Evolutionary conservation across 352 stramenopile genomes (phyloP), one percentile per base, ranked within the genome.

Genomic region (Phytophthora megakarya): DNA sequence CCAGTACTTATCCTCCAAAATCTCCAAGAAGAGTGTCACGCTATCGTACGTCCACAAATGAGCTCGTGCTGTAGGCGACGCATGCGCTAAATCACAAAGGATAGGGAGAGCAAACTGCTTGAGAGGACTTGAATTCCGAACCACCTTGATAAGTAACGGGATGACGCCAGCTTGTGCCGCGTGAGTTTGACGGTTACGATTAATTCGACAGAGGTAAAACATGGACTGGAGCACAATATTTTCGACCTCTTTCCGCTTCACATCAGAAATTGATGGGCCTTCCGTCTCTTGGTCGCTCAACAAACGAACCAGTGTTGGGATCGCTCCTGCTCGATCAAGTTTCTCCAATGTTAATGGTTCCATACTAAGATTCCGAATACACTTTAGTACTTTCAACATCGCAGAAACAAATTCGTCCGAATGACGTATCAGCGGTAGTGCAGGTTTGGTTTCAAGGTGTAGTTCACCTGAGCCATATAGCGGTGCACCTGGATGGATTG

Each of bases 181-280:
- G 47, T 92, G 82, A 3, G 86, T 96, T 38, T 97, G 92, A 0
- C 93, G 84, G n/a, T 86, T 93, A 7, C 88, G 74, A 60, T 97
- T 97, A 60, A 98, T 95, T 13, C 90, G 86, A 59, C 93, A 98
- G 13, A 98, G 69, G 59, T 98, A 98, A 52, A 95, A 98, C 78
- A 98, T 96, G 3, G 86, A 83, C 62, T 93, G 91, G 7, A 98
- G 75, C 33, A 97, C 83, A 51, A 97, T 87, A 43, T 96, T 96
- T 57, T 98, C 89, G 2, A 97, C 69, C 50, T 97, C 90, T 58
- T 96, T 86, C 21, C 70, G 75, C 62, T 80, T 90, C 32, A 47
- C 70, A 39, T 62, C 69, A 2, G 68, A 78, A 16, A 68, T 67
- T 5, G 50, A 67, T 2, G 70, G 50, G 8, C 54, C 59, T 48